Evolutionary conservation across 768 basidiomycete genomes (phyloP), one percentile per base, ranked within the genome.

Genomic region (Hortiboletus flavorubellus): DNA sequence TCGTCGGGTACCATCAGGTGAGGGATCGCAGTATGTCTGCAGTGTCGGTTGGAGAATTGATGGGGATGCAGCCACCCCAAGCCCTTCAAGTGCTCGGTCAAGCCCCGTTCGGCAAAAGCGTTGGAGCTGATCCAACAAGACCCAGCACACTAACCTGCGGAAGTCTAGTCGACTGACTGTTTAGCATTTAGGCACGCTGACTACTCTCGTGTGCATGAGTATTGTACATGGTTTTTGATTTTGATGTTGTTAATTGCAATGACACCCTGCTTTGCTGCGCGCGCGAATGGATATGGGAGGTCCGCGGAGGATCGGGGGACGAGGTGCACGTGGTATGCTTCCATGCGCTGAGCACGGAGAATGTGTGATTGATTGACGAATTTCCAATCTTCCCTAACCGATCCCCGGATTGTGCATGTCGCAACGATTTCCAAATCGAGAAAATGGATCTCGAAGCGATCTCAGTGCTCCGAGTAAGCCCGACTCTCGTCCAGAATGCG

Each of bases 1-100:
- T 84, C 83, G 11, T 78, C 79, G 11, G 85, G 85, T 18, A 84
- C 84, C 0, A 87, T 87, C 59, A 86, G 84, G 85, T 80, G 59
- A 64, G 49, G 15, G 29, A 8, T 8, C 23, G 14, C 46, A 31
- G 12, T 5, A 10, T 35, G 35, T 41, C 46, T 9, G 5, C 6
- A 8, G 38, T 39, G 33, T 39, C 12, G 21, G 31, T 33, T 2
- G 5, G 29, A 26, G 21, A 12, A 15, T 51, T 64, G 38, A 68
- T 8, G 46, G 8, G 33, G 5, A 2, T 35, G 10, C 49, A 75
- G 85, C 63, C 85, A 85, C 59, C 85, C 84, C 5, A 80, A 79
- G 59, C 79, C 85, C 16, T 86, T 83, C 72, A 77, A 78, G 59
- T 86, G 85, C 59, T 67, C 74, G 18, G 76, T 86, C 59, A 80